Base-by-base conservation (phyloP, 345 rosid genomes). In the Turritis glabra region DNA sequence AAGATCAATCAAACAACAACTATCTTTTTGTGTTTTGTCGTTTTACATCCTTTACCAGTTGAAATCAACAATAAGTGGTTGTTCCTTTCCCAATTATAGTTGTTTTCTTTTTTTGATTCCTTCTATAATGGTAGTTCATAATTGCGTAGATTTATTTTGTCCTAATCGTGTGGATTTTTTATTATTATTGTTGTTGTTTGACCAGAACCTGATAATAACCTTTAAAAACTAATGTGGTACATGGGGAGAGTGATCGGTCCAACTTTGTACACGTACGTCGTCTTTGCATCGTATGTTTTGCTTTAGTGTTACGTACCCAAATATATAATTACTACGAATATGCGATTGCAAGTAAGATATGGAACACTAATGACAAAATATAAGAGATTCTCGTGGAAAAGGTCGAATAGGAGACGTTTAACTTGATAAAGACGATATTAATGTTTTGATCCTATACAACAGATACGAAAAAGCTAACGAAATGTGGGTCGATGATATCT, bases 1-100 rank as follows among this genome's bases (percentile, higher is more conserved):
- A 58, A 75, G 51, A 57, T 58, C 46, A 50, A 67, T 68, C 29
- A 51, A 75, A 67, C 62, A 59, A 75, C 79, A 30, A 75, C 68
- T 58, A 37, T 29, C 19, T 58, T 59, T 74, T 19, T 67, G 35
- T 35, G 43, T 40, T 44, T 6, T 30, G 73, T 75, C 79, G 68
- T 41, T 29, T 51, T 68, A 68, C 64, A 29, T 50, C 43, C 41
- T 65, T 57, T 9, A 22, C 60, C 3, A 37, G 25, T 66, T 61
- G 22, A 40, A 38, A 41, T 50, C 22, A 50, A 51, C 52, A 59
- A 46, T 37, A 18, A 38, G 38, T 48, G 73, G 68, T 17, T 27
- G 47, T 21, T 58, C 25, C 26, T 22, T 71, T 59, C 18, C 19
- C 58, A 30, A 22, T 15, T 17, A 23, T n/a, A 33, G n/a, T 18